These are phyloP conservation scores for Daedaleopsis nitida DNA, from an alignment of 768 basidiomycete species.

Conservation along the genomic window DNA sequence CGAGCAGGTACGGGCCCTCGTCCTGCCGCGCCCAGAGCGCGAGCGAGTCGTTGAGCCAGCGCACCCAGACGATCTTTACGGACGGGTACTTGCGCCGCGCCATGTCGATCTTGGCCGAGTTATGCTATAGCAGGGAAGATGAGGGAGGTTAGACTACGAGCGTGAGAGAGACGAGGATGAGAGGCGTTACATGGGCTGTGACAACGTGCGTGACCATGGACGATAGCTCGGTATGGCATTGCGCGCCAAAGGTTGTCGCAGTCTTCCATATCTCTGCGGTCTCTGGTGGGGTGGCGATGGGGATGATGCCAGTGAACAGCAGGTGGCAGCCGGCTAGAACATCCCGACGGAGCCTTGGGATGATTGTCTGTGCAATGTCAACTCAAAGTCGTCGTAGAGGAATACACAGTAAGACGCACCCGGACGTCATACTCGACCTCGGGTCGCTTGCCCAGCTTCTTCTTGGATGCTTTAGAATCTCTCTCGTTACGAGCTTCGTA, in stretches of 20 bases:
- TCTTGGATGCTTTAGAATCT: slow-evolving; percentile 32
- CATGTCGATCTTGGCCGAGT: slow-evolving; percentile 88
- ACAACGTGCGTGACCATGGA: slow-evolving; percentile 85
- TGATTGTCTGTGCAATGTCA: slow-evolving; percentile 64
- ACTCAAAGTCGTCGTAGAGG: background rate
- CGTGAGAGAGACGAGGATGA: slow-evolving; percentile 6
- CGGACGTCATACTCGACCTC: slow-evolving; percentile 68
- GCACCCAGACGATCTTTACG: slow-evolving; percentile 82
- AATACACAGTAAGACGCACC: slow-evolving; percentile 44
- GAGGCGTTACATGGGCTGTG: slow-evolving; percentile 72
- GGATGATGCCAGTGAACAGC: slow-evolving; percentile 93
- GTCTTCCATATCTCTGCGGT: slow-evolving; percentile 82
- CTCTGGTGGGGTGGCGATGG: slow-evolving; percentile 81
- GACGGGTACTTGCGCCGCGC: slow-evolving; percentile 70
- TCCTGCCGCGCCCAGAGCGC: slow-evolving; percentile 86
- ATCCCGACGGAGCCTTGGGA: slow-evolving; percentile 74
- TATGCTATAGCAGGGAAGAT: slow-evolving; percentile 56
- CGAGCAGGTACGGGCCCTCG: slow-evolving; percentile 76
- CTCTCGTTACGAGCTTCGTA: slow-evolving; percentile 49
- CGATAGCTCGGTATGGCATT: slow-evolving; percentile 69
- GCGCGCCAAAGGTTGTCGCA: slow-evolving; percentile 88
- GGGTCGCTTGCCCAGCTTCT: slow-evolving; percentile 32
- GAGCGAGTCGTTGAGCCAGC: slow-evolving; percentile 89
- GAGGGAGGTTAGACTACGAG: background rate
- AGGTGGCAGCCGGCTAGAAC: slow-evolving; percentile 82